Evolutionary conservation across 306 rosid genomes (phyloP), one percentile per base, ranked within the genome.

Genomic region (Nissolia schottii): DNA sequence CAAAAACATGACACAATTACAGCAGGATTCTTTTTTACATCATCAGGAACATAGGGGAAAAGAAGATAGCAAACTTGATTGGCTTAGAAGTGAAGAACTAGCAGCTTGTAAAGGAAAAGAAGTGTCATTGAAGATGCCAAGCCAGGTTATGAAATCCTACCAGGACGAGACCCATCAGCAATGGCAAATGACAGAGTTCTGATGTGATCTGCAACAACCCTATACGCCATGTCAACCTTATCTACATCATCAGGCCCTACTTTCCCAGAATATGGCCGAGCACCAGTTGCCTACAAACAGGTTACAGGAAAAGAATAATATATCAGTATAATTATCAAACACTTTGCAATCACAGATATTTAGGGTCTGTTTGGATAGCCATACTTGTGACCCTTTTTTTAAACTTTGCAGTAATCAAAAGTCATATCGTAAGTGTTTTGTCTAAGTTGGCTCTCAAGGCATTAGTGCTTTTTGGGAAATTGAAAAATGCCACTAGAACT

Each of bases 131-230:
- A 56, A 67, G 53, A 60, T 41, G n/a, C n/a, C n/a, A 35, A 31
- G n/a, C n/a, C 35, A 43, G 16, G 53, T 80, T 56, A 31, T 57
- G 35, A 41, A 24, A 77, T 49, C 64, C 25, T 85, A 94, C 99
- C 97, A 80, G 99, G 99, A 57, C 97, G 87, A 81, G 97, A 94
- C 32, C 95, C 97, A 84, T 94, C 99, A 40, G 97, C 99, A 79
- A 94, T 94, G 59, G 99, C 97, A 83, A 91, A 82, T 70, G 99
- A 94, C 73, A 94, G 93, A 75, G 85, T 84, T 81, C 87, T 77
- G 61, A 80, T 80, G 70, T 84, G 87, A 80, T 84, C 87, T n/a
- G 87, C 85, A 64, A 84, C 81, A 64, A 94, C 97, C 81, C 99
- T 86, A 78, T 94, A 94, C 48, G 96, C 99, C 96, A 94, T 89